Conservation (phyloP, 2,329 filamentous ascomycete genomes). For the Moelleriella libera region DNA sequence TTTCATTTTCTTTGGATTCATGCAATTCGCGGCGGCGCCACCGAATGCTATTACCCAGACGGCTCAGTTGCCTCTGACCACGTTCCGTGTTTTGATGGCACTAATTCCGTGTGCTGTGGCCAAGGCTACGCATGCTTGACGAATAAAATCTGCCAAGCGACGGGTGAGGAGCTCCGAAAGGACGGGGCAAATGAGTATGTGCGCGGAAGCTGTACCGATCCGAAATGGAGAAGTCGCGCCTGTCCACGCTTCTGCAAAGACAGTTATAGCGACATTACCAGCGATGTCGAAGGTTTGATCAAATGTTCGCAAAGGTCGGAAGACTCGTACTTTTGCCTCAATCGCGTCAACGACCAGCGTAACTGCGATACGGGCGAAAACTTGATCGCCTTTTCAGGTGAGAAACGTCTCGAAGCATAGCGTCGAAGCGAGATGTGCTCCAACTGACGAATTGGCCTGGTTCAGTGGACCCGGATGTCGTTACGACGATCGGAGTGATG, state of each 20-base stretch:
- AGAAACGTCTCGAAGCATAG: not conserved
- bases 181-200: slow-evolving; percentile 11
- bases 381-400: slow-evolving; percentile 1
- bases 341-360: slow-evolving; percentile 1
- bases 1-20: not conserved
- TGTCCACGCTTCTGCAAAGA: slow-evolving; percentile 21
- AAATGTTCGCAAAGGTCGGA: slow-evolving; percentile 4
- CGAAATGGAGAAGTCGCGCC: slow-evolving; percentile 13
- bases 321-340: slow-evolving; percentile 13
- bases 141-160: slow-evolving; percentile 18
- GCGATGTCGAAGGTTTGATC: slow-evolving; percentile 10
- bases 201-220: slow-evolving; percentile 20
- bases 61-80: slow-evolving; percentile 14
- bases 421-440: not conserved
- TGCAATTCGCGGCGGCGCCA: not conserved
- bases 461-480: not conserved
- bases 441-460: not conserved
- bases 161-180: slow-evolving; percentile 10
- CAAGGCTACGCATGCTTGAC: slow-evolving; percentile 20
- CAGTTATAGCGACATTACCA: slow-evolving; percentile 7
- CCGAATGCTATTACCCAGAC: slow-evolving; percentile 17
- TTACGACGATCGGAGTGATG: no score
- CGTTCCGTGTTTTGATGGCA: slow-evolving; percentile 14
- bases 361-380: slow-evolving; percentile 1
- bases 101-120: slow-evolving; percentile 18